A percentile compares a stretch with the other conserved stretches of the same genome.
These are phyloP conservation scores for Aspergillus nanangensis DNA, from an alignment of 495 filamentous ascomycete genomes.

Conservation along the genomic window DNA sequence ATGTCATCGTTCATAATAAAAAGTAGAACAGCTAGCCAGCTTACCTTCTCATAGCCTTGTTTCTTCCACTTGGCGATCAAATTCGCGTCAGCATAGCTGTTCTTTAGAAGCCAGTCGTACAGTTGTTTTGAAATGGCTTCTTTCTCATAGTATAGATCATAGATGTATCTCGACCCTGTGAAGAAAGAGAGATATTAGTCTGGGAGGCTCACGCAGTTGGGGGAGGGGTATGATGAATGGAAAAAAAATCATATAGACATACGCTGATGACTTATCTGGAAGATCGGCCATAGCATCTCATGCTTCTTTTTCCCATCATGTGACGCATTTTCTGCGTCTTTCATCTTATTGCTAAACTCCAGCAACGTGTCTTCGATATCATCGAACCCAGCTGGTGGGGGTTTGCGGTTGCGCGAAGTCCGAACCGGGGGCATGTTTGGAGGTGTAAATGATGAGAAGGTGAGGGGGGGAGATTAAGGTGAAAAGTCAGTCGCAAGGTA, in stretches of 20 bases:
- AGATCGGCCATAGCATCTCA: slow-evolving; percentile 93
- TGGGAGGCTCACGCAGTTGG: no score
- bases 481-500: no score
- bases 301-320: slow-evolving; percentile 78
- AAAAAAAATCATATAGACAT: slow-evolving; percentile 23
- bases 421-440: slow-evolving; percentile 81
- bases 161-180: slow-evolving; percentile 79
- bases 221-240: background rate
- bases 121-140: slow-evolving; percentile 86
- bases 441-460: background rate
- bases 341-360: slow-evolving; percentile 97
- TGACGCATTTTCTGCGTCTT: slow-evolving; percentile 83
- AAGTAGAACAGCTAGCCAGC: no score
- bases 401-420: slow-evolving; percentile 71
- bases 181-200: background rate
- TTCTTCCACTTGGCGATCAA: slow-evolving; percentile 99
- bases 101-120: slow-evolving; percentile 97
- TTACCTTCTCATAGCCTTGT: slow-evolving; percentile 94
- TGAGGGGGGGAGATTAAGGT: background rate
- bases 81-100: slow-evolving; percentile 88
- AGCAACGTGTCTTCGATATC: slow-evolving; percentile 96
- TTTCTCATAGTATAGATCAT: slow-evolving; percentile 97
- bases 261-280: slow-evolving; percentile 95
- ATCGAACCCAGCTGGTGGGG: slow-evolving; percentile 91
- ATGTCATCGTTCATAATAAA: no score